Evolutionary conservation across 805 yeast genomes (phyloP).

Genomic region (Metschnikowia corniflorae): DNA sequence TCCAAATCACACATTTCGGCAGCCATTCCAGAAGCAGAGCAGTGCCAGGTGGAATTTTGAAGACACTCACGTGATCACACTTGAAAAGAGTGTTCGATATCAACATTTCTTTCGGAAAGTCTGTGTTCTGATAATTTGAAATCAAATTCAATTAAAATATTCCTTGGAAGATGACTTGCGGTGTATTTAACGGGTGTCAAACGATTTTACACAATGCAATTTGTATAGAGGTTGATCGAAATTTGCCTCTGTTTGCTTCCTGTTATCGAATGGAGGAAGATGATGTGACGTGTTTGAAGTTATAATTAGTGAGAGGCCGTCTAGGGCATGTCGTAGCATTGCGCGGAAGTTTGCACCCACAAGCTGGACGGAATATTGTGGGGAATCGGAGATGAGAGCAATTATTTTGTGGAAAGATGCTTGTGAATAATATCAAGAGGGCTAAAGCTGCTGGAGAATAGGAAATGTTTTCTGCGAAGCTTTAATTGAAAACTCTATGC

Average conservation of each 20-base stretch:
- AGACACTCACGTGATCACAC: conserved; percentile 23
- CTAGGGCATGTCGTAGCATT: too few relatives aligned
- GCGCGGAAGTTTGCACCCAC: conserved; percentile 7
- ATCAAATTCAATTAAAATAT: neutral
- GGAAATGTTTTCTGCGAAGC: too few relatives aligned
- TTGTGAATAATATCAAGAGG: too few relatives aligned
- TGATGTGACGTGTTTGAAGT: too few relatives aligned
- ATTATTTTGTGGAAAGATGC: too few relatives aligned
- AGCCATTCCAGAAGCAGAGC: conserved; percentile 26
- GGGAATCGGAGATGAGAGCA: too few relatives aligned
- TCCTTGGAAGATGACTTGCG: neutral
- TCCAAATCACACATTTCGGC: conserved; percentile 28
- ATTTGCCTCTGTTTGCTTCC: neutral
- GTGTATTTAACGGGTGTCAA: neutral
- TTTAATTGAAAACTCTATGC: too few relatives aligned
- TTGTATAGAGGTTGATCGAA: neutral
- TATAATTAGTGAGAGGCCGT: too few relatives aligned
- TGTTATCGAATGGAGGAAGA: neutral
- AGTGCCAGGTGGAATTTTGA: conserved; percentile 35
- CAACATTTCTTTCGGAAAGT: conserved; percentile 15
- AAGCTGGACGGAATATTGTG: too few relatives aligned
- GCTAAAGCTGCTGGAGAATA: too few relatives aligned
- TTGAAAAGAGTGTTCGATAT: conserved; percentile 27
- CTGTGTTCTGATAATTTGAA: neutral
- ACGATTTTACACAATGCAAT: neutral